phyloP scores from a whole-genome alignment of 2,329 filamentous ascomycete genomes.

The Epichloe hybrida region DNA sequence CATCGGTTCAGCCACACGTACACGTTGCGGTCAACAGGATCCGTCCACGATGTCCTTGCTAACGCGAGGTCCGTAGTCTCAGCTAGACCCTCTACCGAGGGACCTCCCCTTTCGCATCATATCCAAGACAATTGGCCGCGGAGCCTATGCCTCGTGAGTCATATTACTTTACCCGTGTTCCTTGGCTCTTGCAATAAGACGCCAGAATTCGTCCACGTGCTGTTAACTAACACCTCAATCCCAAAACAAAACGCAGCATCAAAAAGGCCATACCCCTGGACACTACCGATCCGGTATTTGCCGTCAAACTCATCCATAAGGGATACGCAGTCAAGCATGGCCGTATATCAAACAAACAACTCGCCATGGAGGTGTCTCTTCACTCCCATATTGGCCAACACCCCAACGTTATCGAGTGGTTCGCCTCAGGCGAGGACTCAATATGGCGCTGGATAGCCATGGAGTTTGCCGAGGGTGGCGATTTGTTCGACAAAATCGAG shows the following conservation, averaged over 20 bases:
- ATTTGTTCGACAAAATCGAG: constrained; percentile 98
- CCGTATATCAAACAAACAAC: constrained; percentile 75
- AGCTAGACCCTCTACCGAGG: constrained; percentile 70
- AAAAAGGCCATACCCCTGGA: constrained; percentile 81
- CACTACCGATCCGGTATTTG: constrained; percentile 63
- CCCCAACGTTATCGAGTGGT: constrained; percentile 87
- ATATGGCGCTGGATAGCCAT: constrained; percentile 96
- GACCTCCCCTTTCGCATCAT: constrained; percentile 88
- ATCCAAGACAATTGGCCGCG: constrained; percentile 90
- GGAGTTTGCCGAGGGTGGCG: constrained; percentile 90
- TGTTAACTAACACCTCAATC: too few species aligned
- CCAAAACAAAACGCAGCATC: constrained; percentile 41
- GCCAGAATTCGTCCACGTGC: too few species aligned
- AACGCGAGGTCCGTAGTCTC: constrained; percentile 43
- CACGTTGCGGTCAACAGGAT: background rate
- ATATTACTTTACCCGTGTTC: background rate
- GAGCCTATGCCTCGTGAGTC: constrained; percentile 87
- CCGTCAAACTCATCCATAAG: constrained; percentile 98
- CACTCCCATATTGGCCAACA: constrained; percentile 83
- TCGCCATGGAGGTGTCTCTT: constrained; percentile 81
- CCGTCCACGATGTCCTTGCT: constrained; percentile 29
- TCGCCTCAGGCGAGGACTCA: constrained; percentile 71
- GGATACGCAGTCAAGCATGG: constrained; percentile 83
- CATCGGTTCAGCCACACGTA: background rate
- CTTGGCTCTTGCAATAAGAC: too few species aligned